phyloP scores from a whole-genome alignment of 148 eudicot genomes.

The Rhododendron kiyosumense region DNA sequence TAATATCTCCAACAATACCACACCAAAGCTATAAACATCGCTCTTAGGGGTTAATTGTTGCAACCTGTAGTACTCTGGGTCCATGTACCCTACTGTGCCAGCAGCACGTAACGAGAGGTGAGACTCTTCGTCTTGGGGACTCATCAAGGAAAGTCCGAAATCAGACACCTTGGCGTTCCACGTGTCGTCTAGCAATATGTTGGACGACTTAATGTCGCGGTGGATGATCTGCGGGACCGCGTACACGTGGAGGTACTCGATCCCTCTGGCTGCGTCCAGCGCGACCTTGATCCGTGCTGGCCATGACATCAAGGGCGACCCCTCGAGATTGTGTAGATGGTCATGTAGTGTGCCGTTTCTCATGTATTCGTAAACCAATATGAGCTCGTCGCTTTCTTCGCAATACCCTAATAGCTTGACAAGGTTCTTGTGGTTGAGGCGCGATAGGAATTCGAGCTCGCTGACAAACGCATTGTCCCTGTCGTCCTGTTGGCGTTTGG shows the following conservation, averaged over 20 bases:
- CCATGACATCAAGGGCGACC: conserved; percentile 56
- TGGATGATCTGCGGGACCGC: conserved; percentile 77
- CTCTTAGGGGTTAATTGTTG: conserved; percentile 62
- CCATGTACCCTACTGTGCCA: conserved; percentile 77
- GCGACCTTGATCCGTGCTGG: conserved; percentile 54
- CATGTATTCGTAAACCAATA: conserved; percentile 76
- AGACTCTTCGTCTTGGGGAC: conserved; percentile 46
- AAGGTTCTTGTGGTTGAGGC: conserved; percentile 80
- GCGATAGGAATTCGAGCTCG: conserved; percentile 69
- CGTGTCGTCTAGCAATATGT: conserved; percentile 57
- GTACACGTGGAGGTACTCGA: conserved; percentile 77
- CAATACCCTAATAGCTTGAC: conserved; percentile 64
- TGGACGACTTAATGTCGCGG: conserved; percentile 87
- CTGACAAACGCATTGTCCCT: conserved; percentile 60
- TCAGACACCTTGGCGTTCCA: conserved; percentile 90
- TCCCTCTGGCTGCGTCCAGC: conserved; percentile 82
- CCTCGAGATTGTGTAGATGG: conserved; percentile 56
- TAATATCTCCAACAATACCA: conserved; percentile 58
- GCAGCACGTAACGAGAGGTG: conserved; percentile 63
- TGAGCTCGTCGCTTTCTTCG: conserved; percentile 56
- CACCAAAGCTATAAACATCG: conserved; percentile 85
- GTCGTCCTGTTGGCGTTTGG: conserved; percentile 48
- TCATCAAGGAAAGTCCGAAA: conserved; percentile 74
- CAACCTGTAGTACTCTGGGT: conserved; percentile 74
- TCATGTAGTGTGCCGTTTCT: conserved; percentile 62